A percentile compares a stretch with the other conserved stretches of the same genome.
These are phyloP conservation scores for Coniochaeta prunicola DNA, from an alignment of 2,329 filamentous ascomycete species.

Conservation along the genomic window DNA sequence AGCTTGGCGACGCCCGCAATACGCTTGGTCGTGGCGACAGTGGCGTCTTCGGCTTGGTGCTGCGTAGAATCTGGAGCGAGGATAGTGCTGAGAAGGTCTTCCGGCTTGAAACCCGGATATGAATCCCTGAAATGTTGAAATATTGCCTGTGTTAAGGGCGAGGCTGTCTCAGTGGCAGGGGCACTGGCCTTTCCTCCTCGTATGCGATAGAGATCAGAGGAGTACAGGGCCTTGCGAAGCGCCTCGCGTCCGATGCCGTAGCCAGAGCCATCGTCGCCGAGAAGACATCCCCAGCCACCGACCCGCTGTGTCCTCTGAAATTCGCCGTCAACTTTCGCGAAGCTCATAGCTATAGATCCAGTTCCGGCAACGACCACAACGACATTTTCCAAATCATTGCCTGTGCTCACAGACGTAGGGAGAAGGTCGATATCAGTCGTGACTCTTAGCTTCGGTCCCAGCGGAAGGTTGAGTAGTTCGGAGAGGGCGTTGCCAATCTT, in stretches of 20 bases:
- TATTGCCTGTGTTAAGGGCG: constrained; percentile 10
- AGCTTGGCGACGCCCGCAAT: constrained; percentile 13
- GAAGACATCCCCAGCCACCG: constrained; percentile 34
- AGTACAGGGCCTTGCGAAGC: constrained; percentile 22
- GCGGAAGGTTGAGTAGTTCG: constrained; percentile 18
- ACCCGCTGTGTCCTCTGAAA: constrained; percentile 23
- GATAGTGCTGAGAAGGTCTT: constrained; percentile 13
- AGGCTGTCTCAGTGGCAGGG: background rate
- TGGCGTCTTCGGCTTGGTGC: constrained; percentile 4
- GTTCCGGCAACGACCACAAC: constrained; percentile 34
- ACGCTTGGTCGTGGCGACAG: constrained; percentile 6
- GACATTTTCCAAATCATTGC: constrained; percentile 12
- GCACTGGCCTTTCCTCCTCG: background rate
- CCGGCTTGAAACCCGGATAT: constrained; percentile 6
- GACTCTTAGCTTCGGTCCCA: constrained; percentile 17
- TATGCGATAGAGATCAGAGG: constrained; percentile 15
- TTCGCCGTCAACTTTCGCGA: constrained; percentile 12
- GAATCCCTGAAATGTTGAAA: constrained; percentile 8
- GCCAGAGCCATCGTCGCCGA: constrained; percentile 35
- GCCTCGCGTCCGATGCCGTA: constrained; percentile 30
- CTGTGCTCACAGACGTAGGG: constrained; percentile 15
- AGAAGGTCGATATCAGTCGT: constrained; percentile 33
- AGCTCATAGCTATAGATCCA: constrained; percentile 33
- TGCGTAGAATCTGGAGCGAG: constrained; percentile 6
- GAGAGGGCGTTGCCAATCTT: constrained; percentile 19